phyloP scores from a whole-genome alignment of 768 basidiomycete genomes.

The Hebeloma cylindrosporum region DNA sequence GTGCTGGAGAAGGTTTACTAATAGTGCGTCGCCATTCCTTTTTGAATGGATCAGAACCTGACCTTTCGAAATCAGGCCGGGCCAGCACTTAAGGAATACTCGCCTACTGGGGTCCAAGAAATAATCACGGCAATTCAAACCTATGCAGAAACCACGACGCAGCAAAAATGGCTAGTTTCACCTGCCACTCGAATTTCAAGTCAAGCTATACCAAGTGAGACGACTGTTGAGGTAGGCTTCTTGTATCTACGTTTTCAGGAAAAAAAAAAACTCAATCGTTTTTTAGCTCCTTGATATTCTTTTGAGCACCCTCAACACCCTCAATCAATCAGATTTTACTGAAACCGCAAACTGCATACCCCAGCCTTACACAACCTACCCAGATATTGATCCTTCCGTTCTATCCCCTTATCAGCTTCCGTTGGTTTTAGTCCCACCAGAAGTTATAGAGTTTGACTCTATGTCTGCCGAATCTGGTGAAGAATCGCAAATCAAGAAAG shows the following conservation, averaged over 20 bases:
- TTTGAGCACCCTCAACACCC: conserved; percentile 56
- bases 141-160: conserved; percentile 61
- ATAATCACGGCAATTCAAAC: conserved; percentile 71
- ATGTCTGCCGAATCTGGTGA: conserved; percentile 68
- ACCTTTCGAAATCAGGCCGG: conserved; percentile 59
- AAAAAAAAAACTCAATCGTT: conserved; percentile 6
- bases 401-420: conserved; percentile 67
- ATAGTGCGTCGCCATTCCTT: conserved; percentile 44
- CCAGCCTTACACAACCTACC: conserved; percentile 60
- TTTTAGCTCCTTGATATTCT: conserved; percentile 74
- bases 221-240: conserved; percentile 58
- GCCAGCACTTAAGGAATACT: conserved; percentile 57
- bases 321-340: conserved; percentile 62
- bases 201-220: conserved; percentile 41
- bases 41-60: conserved; percentile 1
- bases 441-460: conserved; percentile 78
- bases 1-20: conserved; percentile 80
- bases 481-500: conserved; percentile 72
- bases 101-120: conserved; percentile 57
- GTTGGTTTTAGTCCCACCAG: conserved; percentile 81
- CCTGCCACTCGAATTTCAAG: conserved; percentile 57
- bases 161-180: conserved; percentile 65
- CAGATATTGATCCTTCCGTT: conserved; percentile 38
- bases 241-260: background rate
- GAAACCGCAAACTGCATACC: conserved; percentile 57